Percentiles rank a stretch among this genome's conserved stretches.
Conservation (phyloP, 768 basidiomycete genomes). For the Candolleomyces aberdarensis region DNA sequence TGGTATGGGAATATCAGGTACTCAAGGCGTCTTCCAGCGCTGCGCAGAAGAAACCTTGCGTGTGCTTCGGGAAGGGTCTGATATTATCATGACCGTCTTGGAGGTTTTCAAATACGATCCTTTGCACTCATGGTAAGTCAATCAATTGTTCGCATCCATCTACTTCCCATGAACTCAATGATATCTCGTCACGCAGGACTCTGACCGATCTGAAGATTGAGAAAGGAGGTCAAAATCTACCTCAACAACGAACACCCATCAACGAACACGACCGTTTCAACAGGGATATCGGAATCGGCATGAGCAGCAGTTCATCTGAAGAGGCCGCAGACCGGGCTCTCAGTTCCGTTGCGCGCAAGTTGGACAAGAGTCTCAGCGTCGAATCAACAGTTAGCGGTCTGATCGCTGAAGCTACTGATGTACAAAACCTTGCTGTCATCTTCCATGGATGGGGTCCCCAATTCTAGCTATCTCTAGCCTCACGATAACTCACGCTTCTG, state of each 20-base stretch:
- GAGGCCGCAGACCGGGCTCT: conserved; percentile 92
- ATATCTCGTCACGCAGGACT: conserved; percentile 47
- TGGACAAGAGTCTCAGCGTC: conserved; percentile 82
- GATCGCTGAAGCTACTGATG: conserved; percentile 83
- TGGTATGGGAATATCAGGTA: conserved; percentile 87
- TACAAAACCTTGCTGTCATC: conserved; percentile 72
- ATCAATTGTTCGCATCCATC: background rate
- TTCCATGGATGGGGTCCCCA: conserved; percentile 50
- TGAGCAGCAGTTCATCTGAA: conserved; percentile 64
- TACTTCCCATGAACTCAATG: background rate
- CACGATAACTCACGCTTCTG: background rate
- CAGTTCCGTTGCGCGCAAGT: conserved; percentile 72
- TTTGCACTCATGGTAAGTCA: conserved; percentile 79
- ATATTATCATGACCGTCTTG: conserved; percentile 89
- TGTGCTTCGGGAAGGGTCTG: conserved; percentile 81
- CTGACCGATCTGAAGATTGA: conserved; percentile 74
- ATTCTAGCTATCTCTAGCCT: background rate
- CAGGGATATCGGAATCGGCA: conserved; percentile 56
- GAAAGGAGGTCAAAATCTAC: conserved; percentile 48
- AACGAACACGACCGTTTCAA: conserved; percentile 19
- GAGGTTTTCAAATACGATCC: conserved; percentile 98
- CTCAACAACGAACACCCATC: conserved; percentile 20
- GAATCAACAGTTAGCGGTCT: conserved; percentile 94
- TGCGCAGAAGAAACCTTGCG: conserved; percentile 94
- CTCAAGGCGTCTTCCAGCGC: conserved; percentile 91